Conservation (phyloP, 78 protist species). For the Protostelium mycophagum region DNA sequence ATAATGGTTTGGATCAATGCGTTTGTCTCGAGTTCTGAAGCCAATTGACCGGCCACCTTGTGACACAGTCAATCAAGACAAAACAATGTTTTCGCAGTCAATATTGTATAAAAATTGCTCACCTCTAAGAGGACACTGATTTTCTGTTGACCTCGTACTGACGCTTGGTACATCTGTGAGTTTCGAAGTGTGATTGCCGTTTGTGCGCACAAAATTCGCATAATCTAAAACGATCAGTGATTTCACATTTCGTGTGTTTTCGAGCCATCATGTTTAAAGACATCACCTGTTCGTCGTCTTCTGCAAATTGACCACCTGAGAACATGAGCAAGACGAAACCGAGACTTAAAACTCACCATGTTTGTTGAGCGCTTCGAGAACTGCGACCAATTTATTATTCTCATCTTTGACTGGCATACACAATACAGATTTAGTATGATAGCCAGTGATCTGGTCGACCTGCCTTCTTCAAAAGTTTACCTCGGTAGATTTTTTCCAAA, state of each 20-base stretch:
- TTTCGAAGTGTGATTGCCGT: not conserved
- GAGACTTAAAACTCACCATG: not conserved
- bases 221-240: not conserved
- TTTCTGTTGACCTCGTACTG: not conserved
- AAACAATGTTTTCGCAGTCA: no score
- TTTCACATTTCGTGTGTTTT: no score
- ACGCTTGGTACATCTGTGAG: not conserved
- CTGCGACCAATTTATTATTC: not conserved
- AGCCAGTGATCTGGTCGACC: not conserved
- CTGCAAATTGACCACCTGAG: not conserved
- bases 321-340: not conserved
- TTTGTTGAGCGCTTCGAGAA: not conserved
- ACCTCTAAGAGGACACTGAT: not conserved
- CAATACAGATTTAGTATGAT: not conserved
- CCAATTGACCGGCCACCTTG: not conserved
- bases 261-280: no score
- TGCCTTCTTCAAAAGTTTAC: no score
- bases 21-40: conserved; percentile 9
- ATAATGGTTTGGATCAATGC: not conserved
- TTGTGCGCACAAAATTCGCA: not conserved
- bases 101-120: no score
- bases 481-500: no score
- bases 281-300: not conserved
- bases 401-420: not conserved
- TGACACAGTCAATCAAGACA: no score